Conservation (phyloP, 2,329 filamentous ascomycete genomes). For the Sporothrix mexicana region DNA sequence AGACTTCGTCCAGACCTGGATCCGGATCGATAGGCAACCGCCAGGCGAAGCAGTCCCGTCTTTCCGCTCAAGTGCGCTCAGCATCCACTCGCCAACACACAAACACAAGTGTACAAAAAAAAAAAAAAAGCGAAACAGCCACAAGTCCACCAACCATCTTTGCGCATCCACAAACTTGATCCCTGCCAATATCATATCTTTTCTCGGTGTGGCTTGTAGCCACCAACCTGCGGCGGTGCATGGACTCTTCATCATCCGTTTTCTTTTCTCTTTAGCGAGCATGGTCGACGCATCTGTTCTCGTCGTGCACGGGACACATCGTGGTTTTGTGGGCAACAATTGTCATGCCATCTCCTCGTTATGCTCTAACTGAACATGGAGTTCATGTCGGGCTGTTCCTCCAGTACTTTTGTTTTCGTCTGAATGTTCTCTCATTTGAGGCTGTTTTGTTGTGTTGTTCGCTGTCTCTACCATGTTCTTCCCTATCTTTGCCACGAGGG, state of each 20-base stretch:
- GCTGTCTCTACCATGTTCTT: neutral
- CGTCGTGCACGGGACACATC: neutral
- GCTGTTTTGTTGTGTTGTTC: neutral
- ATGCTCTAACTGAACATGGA: neutral
- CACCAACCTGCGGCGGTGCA: slow-evolving; percentile 9
- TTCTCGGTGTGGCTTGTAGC: slow-evolving; percentile 19
- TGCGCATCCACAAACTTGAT: neutral
- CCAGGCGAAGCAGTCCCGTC: slow-evolving; percentile 16
- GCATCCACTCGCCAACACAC: slow-evolving; percentile 4
- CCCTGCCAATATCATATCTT: neutral
- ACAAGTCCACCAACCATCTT: neutral
- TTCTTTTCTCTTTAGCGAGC: neutral
- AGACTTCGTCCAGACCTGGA: neutral
- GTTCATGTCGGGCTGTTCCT: neutral
- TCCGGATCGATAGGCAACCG: slow-evolving; percentile 13
- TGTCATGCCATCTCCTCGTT: neutral
- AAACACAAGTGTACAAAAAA: too few relatives aligned
- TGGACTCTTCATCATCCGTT: neutral
- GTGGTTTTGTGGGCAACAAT: neutral
- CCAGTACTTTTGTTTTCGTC: neutral
- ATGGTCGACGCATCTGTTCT: neutral
- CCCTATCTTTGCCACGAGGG: neutral
- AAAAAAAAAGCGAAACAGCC: too few relatives aligned
- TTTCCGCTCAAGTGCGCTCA: slow-evolving; percentile 11
- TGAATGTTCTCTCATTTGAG: neutral